Evolutionary conservation across 805 yeast genomes (phyloP).

Genomic region (Komagataella pseudopastoris): DNA sequence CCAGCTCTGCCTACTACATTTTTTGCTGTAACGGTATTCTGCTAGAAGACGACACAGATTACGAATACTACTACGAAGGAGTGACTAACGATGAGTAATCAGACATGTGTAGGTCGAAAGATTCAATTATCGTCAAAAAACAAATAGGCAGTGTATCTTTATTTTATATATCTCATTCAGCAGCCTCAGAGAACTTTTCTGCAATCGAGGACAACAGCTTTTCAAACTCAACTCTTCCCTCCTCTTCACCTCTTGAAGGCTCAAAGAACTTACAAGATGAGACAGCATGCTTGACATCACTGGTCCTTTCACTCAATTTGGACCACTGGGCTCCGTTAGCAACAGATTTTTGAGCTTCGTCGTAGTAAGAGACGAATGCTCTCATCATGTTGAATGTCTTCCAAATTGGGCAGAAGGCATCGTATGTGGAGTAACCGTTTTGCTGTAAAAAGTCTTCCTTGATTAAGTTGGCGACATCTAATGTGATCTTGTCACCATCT

Average conservation of each 20-base stretch:
- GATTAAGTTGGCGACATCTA: slow-evolving; percentile 83
- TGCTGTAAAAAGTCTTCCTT: slow-evolving; percentile 98
- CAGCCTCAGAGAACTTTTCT: slow-evolving; percentile 90
- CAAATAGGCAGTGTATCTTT: background rate
- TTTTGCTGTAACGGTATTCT: background rate
- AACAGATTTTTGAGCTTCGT: slow-evolving; percentile 96
- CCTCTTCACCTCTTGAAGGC: slow-evolving; percentile 84
- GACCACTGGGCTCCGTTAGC: slow-evolving; percentile 92
- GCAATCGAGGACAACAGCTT: slow-evolving; percentile 60
- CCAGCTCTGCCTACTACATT: background rate
- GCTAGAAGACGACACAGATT: background rate
- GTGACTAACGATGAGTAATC: background rate
- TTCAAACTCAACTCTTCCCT: slow-evolving; percentile 63
- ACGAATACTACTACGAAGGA: background rate
- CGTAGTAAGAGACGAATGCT: slow-evolving; percentile 79
- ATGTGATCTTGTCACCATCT: slow-evolving; percentile 90
- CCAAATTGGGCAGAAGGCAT: slow-evolving; percentile 99
- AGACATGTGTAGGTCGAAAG: background rate
- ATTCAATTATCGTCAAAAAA: background rate
- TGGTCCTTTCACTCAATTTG: slow-evolving; percentile 76
- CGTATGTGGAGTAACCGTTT: slow-evolving; percentile 97
- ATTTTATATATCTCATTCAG: slow-evolving; percentile 40
- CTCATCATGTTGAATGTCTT: slow-evolving; percentile 98
- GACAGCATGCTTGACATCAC: slow-evolving; percentile 86
- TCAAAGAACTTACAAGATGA: slow-evolving; percentile 93